Base-by-base conservation (phyloP, 1,284 basidiomycete genomes). In the Tremellales sp. region DNA sequence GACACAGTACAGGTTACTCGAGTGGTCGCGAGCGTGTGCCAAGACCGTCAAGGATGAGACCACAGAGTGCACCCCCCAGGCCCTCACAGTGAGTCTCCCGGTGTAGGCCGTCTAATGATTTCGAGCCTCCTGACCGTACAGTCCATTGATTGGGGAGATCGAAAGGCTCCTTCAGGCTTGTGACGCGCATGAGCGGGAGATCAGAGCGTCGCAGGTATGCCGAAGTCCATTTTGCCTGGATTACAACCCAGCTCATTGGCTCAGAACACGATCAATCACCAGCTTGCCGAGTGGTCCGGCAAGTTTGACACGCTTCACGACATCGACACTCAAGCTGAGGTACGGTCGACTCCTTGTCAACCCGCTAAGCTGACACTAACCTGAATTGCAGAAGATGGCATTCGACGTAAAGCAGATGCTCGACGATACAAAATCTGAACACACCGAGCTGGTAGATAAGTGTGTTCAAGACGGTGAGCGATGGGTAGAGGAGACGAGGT, bases 161-260 rank as follows among this genome's bases (percentile, higher is more conserved):
- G 61, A 65, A 15, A 48, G 62, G 15, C 46, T 72, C 37, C 54
- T 54, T 10, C 57, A 57, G 2, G 45, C 48, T 13, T 70, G 68
- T 45, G 57, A 66, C 19, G 62, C 68, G 46, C 68, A 70, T 40
- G 66, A 70, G 51, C 49, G 62, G 19, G 59, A 60, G 48, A 70
- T 70, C 25, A 51, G 67, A 13, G 60, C 63, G 3, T 56, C 58
- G 15, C 61, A 62, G 53, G 69, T 68, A 40, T 22, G n/a, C n/a
- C n/a, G n/a, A n/a, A n/a, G 62, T 53, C 3, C 22, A 24, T 35
- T 22, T 15, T 4, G n/a, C 36, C 17, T 40, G 33, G 17, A 40
- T 19, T 17, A n/a, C 29, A n/a, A 4, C 19, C 2, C 7, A 13
- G 41, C 40, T 21, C 35, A 48, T 45, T 22, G 56, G 17, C 2